Conservation (phyloP, 2,329 filamentous ascomycete genomes). For the Neofusicoccum cordaticola region DNA sequence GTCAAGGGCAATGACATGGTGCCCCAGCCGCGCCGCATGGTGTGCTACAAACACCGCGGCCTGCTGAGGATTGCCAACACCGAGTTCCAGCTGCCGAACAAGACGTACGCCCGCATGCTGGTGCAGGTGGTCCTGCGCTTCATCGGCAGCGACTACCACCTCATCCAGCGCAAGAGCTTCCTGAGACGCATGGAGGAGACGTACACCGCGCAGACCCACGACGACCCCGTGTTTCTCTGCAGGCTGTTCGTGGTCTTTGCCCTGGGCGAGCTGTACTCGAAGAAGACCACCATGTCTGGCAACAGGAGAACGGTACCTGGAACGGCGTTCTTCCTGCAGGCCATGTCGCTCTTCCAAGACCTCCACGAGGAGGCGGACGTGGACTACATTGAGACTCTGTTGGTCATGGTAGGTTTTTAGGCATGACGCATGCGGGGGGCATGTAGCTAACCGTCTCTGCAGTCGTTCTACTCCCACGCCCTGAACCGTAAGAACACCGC, state of each 20-base stretch:
- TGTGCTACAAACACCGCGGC: constrained; percentile 17
- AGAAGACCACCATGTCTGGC: constrained; percentile 11
- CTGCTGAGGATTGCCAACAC: constrained; percentile 16
- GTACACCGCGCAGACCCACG: constrained; percentile 16
- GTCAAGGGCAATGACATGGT: constrained; percentile 24
- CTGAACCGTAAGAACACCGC: constrained; percentile 23
- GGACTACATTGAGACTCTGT: constrained; percentile 23
- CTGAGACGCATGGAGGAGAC: constrained; percentile 15
- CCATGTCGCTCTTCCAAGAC: constrained; percentile 20
- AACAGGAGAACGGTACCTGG: constrained; percentile 18
- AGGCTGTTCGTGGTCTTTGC: constrained; percentile 22
- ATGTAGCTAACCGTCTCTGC: neutral
- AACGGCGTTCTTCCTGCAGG: constrained; percentile 19
- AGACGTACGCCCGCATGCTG: constrained; percentile 24
- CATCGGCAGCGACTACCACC: constrained; percentile 18
- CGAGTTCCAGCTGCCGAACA: constrained; percentile 24
- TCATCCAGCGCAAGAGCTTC: constrained; percentile 17
- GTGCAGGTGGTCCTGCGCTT: constrained; percentile 25
- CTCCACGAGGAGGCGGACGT: constrained; percentile 21
- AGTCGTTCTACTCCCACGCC: constrained; percentile 24
- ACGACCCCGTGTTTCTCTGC: constrained; percentile 21
- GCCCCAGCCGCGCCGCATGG: constrained; percentile 20
- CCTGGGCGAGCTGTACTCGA: constrained; percentile 21
- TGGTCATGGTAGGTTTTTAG: constrained; percentile 20
- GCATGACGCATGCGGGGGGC: neutral